These are phyloP conservation scores for Ascoidea asiatica DNA, from an alignment of 805 yeast genomes.

Conservation along the genomic window DNA sequence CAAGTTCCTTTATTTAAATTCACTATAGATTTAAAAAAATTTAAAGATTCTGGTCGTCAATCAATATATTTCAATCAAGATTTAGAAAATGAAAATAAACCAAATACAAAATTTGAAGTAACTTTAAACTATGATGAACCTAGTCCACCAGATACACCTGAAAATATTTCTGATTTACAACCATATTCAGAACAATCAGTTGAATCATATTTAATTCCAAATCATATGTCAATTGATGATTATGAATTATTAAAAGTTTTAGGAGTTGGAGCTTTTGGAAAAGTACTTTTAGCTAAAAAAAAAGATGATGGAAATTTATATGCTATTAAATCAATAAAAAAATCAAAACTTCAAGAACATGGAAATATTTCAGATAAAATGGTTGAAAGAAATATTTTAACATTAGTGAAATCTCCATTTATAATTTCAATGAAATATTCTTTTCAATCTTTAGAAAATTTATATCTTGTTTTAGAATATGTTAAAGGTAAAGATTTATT, in stretches of 20 bases:
- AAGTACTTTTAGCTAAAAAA: slow-evolving; percentile 77
- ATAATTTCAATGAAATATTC: slow-evolving; percentile 83
- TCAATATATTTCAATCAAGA: no score
- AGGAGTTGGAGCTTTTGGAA: slow-evolving; percentile 95
- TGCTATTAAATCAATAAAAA: slow-evolving; percentile 84
- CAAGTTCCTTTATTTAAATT: no score
- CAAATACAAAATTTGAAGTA: no score
- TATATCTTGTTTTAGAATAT: slow-evolving; percentile 93
- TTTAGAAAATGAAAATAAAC: no score
- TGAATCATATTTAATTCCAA: no score
- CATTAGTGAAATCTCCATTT: slow-evolving; percentile 83
- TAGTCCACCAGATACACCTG: no score
- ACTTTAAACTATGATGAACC: no score
- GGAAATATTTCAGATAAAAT: slow-evolving; percentile 97
- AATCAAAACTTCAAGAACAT: slow-evolving; percentile 88
- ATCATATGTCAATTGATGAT: no score
- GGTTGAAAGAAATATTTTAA: slow-evolving; percentile 92
- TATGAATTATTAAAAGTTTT: slow-evolving; percentile 87
- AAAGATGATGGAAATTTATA: slow-evolving; percentile 86
- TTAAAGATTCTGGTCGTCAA: neutral
- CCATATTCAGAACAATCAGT: no score
- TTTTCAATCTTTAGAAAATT: slow-evolving; percentile 76
- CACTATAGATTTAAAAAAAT: no score
- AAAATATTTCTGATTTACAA: no score
- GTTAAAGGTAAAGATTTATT: slow-evolving; percentile 94